phyloP scores from a whole-genome alignment of 192 early-diverging fungal genomes.

The Coemansia nantahalensis region DNA sequence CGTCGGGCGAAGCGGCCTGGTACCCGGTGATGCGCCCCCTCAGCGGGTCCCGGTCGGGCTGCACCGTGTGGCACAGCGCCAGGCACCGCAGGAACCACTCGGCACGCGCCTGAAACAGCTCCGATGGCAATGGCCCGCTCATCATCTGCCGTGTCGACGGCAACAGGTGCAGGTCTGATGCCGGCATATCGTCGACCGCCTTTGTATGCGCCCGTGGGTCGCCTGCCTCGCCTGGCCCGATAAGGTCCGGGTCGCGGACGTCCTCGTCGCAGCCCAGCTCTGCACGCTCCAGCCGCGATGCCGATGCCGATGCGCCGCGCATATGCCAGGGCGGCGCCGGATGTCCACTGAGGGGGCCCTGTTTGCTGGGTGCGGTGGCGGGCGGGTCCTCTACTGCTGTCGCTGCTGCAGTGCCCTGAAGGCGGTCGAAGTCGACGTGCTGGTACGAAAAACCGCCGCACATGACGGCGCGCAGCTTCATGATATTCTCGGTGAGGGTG shows the following conservation, averaged over 20 bases:
- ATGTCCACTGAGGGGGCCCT: conserved; percentile 9
- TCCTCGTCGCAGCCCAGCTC: neutral
- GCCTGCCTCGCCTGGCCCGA: conserved; percentile 6
- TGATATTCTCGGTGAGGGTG: conserved; percentile 94
- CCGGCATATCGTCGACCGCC: conserved; percentile 41
- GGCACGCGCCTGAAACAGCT: conserved; percentile 42
- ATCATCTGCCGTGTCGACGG: conserved; percentile 39
- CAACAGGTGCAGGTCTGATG: conserved; percentile 31
- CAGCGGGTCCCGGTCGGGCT: conserved; percentile 66
- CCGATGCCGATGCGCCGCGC: conserved; percentile 35
- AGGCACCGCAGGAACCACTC: conserved; percentile 73
- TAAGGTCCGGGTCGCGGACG: conserved; percentile 20
- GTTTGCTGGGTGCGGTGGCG: conserved; percentile 22
- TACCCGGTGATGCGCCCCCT: conserved; percentile 66
- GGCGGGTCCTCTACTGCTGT: conserved; percentile 45
- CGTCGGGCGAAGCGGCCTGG: conserved; percentile 80
- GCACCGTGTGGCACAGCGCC: conserved; percentile 78
- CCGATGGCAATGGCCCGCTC: conserved; percentile 28
- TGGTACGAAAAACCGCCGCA: conserved; percentile 60
- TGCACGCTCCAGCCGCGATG: conserved; percentile 5
- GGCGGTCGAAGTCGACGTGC: conserved; percentile 60
- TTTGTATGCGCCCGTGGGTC: conserved; percentile 24
- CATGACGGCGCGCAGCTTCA: conserved; percentile 84
- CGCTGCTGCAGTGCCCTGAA: conserved; percentile 32
- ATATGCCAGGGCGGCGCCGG: conserved; percentile 26